Conservation (phyloP, 2,329 filamentous ascomycete genomes). For the Trichothecium sympodiale region DNA sequence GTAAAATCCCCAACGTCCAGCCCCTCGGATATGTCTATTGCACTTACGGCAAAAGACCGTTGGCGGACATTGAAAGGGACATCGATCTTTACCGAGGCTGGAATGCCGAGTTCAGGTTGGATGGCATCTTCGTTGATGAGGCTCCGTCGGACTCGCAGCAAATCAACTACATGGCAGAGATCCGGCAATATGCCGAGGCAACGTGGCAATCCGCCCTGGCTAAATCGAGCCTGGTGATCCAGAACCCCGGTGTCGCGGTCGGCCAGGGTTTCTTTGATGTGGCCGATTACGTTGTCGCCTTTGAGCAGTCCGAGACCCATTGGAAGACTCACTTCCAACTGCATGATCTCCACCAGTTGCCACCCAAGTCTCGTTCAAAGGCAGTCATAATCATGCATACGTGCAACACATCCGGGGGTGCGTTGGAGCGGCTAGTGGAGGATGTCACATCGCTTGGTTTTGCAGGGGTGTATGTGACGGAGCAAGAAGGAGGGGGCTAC, state of each 20-base stretch:
- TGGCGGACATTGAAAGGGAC: conserved; percentile 18
- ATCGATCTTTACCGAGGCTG: conserved; percentile 33
- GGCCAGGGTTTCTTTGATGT: conserved; percentile 25
- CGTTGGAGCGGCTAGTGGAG: conserved; percentile 2
- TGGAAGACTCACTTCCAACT: conserved; percentile 5
- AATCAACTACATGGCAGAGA: conserved; percentile 12
- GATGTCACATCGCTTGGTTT: conserved; percentile 6
- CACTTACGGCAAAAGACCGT: conserved; percentile 14
- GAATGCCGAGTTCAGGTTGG: conserved; percentile 26
- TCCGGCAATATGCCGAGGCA: conserved; percentile 13
- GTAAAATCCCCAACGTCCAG: conserved; percentile 13
- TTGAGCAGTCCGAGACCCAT: conserved; percentile 20
- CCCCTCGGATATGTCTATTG: conserved; percentile 19
- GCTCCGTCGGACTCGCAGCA: conserved; percentile 19
- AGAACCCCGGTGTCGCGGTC: conserved; percentile 33
- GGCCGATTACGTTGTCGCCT: conserved; percentile 32
- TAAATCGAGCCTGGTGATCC: conserved; percentile 17
- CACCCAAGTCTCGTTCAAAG: conserved; percentile 3
- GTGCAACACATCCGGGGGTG: background rate
- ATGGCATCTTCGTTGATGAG: conserved; percentile 38
- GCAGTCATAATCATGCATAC: conserved; percentile 9
- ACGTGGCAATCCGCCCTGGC: conserved; percentile 6
- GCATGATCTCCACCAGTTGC: conserved; percentile 1
- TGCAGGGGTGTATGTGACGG: conserved; percentile 9
- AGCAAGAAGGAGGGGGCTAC: conserved; percentile 10